phyloP scores from a whole-genome alignment of 306 rosid species.

The Ceratonia siliqua region DNA sequence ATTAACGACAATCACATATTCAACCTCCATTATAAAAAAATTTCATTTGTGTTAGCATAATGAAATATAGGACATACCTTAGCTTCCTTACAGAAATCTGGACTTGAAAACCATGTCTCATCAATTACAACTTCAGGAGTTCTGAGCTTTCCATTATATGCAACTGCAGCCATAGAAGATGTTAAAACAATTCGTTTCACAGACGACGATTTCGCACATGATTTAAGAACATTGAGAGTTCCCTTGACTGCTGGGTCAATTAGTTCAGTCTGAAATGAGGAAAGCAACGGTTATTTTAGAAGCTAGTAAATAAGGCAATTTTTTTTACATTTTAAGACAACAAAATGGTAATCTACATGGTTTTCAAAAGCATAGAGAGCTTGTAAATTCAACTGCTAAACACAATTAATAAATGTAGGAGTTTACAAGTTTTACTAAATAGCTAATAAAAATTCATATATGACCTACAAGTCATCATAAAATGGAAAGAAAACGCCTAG shows the following conservation, averaged over 20 bases:
- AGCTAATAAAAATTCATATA: not conserved
- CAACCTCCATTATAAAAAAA: not conserved
- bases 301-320: not conserved
- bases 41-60: not conserved
- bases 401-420: no score
- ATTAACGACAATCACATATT: not conserved
- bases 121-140: slow-evolving; percentile 8
- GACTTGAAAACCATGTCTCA: slow-evolving; percentile 13
- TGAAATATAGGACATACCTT: not conserved
- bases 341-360: not conserved
- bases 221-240: slow-evolving; percentile 21
- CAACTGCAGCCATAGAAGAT: slow-evolving; percentile 1
- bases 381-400: no score
- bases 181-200: slow-evolving; percentile 15
- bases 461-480: not conserved
- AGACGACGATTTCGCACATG: slow-evolving; percentile 8
- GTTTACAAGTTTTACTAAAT: not conserved
- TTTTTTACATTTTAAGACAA: no score
- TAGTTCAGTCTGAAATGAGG: slow-evolving; percentile 14
- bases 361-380: not conserved
- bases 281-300: not conserved
- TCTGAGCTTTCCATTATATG: not conserved
- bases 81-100: not conserved
- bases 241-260: slow-evolving; percentile 10
- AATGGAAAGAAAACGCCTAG: no score